Conservation (phyloP, 192 early-diverging fungal species). For the Entrophospora sp. region DNA sequence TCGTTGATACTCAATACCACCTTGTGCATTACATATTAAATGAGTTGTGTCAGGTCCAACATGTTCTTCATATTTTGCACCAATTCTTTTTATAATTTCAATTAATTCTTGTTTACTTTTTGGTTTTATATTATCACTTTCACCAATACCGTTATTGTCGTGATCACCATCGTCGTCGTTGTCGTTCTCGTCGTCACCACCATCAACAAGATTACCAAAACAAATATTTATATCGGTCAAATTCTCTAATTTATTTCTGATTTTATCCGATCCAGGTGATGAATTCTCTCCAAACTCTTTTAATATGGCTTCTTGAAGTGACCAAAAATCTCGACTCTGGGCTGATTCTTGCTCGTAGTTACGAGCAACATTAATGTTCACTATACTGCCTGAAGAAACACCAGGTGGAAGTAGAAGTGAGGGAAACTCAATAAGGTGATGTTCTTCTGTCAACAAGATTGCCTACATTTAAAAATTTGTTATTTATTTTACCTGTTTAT, state of each 20-base stretch:
- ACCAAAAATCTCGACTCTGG: too few relatives aligned
- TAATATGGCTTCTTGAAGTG: too few relatives aligned
- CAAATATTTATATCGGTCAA: constrained; percentile 89
- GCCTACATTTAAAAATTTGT: too few relatives aligned
- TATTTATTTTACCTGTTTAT: not conserved
- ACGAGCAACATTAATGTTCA: too few relatives aligned
- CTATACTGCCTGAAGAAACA: constrained; percentile 69
- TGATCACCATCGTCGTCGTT: too few relatives aligned
- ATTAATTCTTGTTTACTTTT: too few relatives aligned
- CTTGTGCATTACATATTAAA: constrained; percentile 72
- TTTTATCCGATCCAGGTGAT: too few relatives aligned
- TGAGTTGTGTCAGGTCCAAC: constrained; percentile 87
- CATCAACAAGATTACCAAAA: constrained; percentile 81
- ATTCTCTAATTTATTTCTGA: too few relatives aligned
- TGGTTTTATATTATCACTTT: too few relatives aligned
- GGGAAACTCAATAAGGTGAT: constrained; percentile 98
- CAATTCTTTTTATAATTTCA: constrained; percentile 65
- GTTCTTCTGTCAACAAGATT: constrained; percentile 89
- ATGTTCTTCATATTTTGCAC: constrained; percentile 77
- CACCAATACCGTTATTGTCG: too few relatives aligned
- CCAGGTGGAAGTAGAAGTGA: constrained; percentile 90
- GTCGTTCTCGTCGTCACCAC: constrained; percentile 51
- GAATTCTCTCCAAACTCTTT: too few relatives aligned
- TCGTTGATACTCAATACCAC: constrained; percentile 78
- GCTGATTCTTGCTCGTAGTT: too few relatives aligned